Conservation (phyloP, 1,284 basidiomycete genomes). For the Malassezia slooffiae region DNA sequence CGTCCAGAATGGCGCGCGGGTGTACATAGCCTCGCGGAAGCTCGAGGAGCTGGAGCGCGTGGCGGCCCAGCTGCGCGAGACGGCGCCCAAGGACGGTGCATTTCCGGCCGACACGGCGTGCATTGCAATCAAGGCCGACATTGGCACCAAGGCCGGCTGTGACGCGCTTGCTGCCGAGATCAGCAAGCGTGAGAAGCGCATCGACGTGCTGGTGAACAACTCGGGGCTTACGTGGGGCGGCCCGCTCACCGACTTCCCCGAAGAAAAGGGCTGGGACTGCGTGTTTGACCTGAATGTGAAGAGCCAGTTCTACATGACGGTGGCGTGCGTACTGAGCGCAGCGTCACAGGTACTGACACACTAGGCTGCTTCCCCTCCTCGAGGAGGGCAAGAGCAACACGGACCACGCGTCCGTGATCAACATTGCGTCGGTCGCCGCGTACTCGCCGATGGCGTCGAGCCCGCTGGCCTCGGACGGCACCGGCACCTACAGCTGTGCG, state of each 20-base stretch:
- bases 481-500: conserved; percentile 71
- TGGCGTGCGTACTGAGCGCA: too few species aligned
- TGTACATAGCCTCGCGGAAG: conserved; percentile 75
- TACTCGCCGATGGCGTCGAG: conserved; percentile 53
- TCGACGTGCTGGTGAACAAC: conserved; percentile 50
- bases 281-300: conserved; percentile 44
- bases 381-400: conserved; percentile 33
- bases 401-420: conserved; percentile 58
- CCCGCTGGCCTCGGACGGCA: conserved; percentile 53
- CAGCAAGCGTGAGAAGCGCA: conserved; percentile 56
- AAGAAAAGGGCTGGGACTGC: conserved; percentile 61
- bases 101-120: conserved; percentile 19
- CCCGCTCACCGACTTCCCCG: conserved; percentile 60
- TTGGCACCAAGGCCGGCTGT: conserved; percentile 63
- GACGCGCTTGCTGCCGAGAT: conserved; percentile 61
- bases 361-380: conserved; percentile 34
- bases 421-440: conserved; percentile 66
- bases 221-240: conserved; percentile 62
- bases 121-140: conserved; percentile 37
- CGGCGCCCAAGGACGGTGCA: conserved; percentile 22
- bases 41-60: conserved; percentile 56
- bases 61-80: conserved; percentile 21
- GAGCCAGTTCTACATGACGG: conserved; percentile 45
- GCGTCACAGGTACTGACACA: too few species aligned
- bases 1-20: conserved; percentile 64